Evolutionary conservation across 1,139 yeast species (phyloP), one percentile per base, ranked within the genome.

Genomic region (Zygosaccharomyces sapae): DNA sequence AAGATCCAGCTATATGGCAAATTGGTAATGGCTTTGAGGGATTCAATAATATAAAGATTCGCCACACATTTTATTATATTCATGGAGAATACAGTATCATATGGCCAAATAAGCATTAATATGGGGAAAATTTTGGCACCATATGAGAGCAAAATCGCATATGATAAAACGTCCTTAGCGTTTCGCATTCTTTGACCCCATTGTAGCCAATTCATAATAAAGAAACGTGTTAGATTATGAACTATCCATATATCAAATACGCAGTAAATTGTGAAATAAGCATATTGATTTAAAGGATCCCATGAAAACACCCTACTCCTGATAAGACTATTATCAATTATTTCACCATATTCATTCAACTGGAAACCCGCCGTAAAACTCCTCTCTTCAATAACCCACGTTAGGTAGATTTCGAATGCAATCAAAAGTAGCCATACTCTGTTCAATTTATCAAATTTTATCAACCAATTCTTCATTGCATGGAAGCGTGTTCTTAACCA

Each of bases 71-170:
- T 79, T 25, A 86, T 83, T 12, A 82, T 71, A 13, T 73, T 71
- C 10, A 82, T 76, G 0, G 87, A 84, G 5, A 83, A 73, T 0
- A 86, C 75, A 5, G 86, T 77, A 60, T 92, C 97, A 61, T 92
- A 92, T 1, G 96, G 92, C 99, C 99, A 92, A 33, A 94, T 90
- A 33, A 92, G 73, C 90, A 90, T 90, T 31, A 92, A 71, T n/a
- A 94, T 85, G 0, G 98, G 98, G 53, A 90, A 83, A 20, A 92
- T 72, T 60, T 84, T 86, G 35, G 92, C 81, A 0, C 88, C 80
- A 38, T 87, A 81, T 0, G 97, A 81, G 2, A 88, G 76, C 39
- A 89, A 64, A 1, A 88, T 74, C 0, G 96, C 84, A 3, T 82
- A 75, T 0, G 89, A 73, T 24, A 90, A 66, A 40, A 57, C 63